Evolutionary conservation across 2,329 filamentous ascomycete species (phyloP).

Genomic region (Fusarium buxicola): DNA sequence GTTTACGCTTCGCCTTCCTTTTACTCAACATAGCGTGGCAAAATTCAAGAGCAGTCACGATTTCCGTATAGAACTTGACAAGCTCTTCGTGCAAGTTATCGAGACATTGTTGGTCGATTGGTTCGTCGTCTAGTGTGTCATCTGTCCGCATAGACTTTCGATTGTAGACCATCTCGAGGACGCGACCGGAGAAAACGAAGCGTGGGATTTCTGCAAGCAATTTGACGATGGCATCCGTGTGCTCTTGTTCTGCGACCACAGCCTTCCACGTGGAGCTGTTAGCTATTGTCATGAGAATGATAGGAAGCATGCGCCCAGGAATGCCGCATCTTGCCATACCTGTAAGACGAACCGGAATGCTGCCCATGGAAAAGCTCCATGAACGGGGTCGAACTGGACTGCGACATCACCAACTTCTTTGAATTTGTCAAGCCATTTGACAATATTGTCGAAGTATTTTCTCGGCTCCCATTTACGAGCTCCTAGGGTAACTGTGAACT

Average conservation of each 20-base stretch:
- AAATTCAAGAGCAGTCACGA: not conserved
- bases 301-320: too few species aligned
- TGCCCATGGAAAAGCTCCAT: constrained; percentile 16
- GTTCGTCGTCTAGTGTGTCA: not conserved
- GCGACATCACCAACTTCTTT: constrained; percentile 3
- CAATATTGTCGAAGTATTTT: not conserved
- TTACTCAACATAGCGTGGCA: not conserved
- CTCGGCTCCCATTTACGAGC: not conserved
- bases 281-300: not conserved
- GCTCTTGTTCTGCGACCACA: not conserved
- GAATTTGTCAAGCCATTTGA: constrained; percentile 8
- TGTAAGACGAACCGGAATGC: constrained; percentile 9
- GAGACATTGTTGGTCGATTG: not conserved
- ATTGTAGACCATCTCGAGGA: not conserved
- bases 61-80: not conserved
- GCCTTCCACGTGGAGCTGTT: not conserved
- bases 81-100: not conserved
- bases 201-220: not conserved
- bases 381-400: constrained; percentile 8
- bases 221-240: not conserved
- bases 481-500: not conserved
- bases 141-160: not conserved
- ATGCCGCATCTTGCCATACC: not conserved
- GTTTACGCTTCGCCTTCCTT: not conserved
- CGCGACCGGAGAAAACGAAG: not conserved